Base-by-base conservation (phyloP, 139 green algal species). In the Micractinium sp. region DNA sequence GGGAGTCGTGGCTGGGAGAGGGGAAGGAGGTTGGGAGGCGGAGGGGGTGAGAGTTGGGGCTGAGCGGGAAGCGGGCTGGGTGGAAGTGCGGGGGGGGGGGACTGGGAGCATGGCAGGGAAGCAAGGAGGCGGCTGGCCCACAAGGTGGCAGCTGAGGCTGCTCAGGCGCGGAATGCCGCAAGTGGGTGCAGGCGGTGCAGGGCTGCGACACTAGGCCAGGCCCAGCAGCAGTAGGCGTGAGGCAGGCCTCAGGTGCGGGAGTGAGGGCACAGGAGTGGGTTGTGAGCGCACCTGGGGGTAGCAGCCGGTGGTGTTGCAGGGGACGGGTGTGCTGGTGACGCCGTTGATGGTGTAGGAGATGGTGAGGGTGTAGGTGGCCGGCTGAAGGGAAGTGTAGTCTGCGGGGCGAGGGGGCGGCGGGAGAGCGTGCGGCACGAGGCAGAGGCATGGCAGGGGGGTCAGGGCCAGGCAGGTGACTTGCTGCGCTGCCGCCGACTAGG, bases 331-430 rank as follows among this genome's bases (percentile, higher is more conserved):
- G 41, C 33, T 22, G 41, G 63, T 66, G 29, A 87, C 82, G 36
- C 82, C 82, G 35, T 73, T 74, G 47, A 82, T 15, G 47, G n/a
- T 82, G 73, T 63, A 89, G 75, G 47, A 53, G 12, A 89, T 75
- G 20, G 47, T 38, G 25, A 89, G 7, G 23, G 60, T 85, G 86
- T 89, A 89, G 76, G 76, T 41, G 9, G 35, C 20, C 0, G 86
- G 86, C 83, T 80, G 67, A n/a, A 89, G 75, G 18, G 20, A 67
- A 35, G 75, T 39, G 76, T 89, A 89, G 7, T 35, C 86, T 89
- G 86, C 86, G 63, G 27, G 31, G 66, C 22, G 60, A 31, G 7
- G 1, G 22, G 61, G 33, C 39, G 39, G 56, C 20, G 63, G 63
- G 63, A 41, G 73, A 23, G n/a, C 16, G n/a, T 31, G 74, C 15